These are phyloP conservation scores for Fusarium kyushuense DNA, from an alignment of 2,329 filamentous ascomycete genomes.

Conservation along the genomic window DNA sequence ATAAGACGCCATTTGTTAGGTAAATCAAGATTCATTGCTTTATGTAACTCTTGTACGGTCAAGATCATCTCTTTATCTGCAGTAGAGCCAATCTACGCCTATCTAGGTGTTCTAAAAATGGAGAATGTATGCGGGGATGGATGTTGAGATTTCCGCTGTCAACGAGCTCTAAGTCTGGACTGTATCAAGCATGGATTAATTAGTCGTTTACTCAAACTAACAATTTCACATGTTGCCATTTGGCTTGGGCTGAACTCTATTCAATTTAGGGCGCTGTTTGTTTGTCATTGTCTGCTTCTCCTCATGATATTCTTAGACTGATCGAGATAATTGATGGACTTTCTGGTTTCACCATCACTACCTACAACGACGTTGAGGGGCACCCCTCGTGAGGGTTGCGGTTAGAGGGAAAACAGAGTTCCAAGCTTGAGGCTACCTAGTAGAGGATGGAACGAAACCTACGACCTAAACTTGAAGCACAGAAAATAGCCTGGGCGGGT, in stretches of 20 bases:
- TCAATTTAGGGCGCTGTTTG: background rate
- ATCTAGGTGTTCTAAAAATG: background rate
- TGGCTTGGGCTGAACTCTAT: background rate
- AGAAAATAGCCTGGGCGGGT: too few relatives aligned
- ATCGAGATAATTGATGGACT: conserved; percentile 1
- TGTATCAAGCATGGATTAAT: background rate
- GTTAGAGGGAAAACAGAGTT: background rate
- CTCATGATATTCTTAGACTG: background rate
- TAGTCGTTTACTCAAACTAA: background rate
- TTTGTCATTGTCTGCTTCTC: background rate
- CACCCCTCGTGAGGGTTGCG: background rate
- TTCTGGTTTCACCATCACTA: conserved; percentile 18
- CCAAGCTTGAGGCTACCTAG: background rate
- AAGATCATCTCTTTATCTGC: conserved; percentile 1
- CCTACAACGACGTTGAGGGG: conserved; percentile 16
- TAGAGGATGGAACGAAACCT: too few relatives aligned
- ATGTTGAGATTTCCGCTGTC: conserved; percentile 9
- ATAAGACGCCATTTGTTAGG: conserved; percentile 16
- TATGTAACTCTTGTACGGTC: conserved; percentile 7
- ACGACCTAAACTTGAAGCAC: too few relatives aligned
- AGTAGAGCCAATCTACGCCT: background rate
- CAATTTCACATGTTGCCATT: background rate
- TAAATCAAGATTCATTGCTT: conserved; percentile 20
- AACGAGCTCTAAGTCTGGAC: background rate
- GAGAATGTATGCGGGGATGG: background rate